phyloP scores from a whole-genome alignment of 2,329 filamentous ascomycete genomes.

The Trichoderma brevicompactum region DNA sequence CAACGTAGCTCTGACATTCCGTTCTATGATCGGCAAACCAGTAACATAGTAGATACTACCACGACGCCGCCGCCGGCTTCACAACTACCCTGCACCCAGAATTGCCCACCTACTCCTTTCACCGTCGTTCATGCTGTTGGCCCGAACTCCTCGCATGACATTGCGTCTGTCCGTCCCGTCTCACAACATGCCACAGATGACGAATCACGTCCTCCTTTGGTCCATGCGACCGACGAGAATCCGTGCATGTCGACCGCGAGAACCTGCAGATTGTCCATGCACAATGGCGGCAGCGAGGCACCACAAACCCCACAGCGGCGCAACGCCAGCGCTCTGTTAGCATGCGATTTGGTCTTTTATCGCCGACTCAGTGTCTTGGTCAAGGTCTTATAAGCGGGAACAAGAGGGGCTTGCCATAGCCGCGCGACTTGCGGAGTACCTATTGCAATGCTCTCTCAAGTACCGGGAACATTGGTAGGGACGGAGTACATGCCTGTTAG shows the following conservation, averaged over 20 bases:
- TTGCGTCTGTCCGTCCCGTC: too few relatives aligned
- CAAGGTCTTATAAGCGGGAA: neutral
- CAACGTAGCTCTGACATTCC: too few relatives aligned
- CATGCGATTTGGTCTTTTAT: neutral
- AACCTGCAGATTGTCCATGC: neutral
- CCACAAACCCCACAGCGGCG: slow-evolving; percentile 9
- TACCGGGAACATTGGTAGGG: neutral
- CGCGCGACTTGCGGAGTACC: neutral
- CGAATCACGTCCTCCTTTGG: neutral
- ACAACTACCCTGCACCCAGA: too few relatives aligned
- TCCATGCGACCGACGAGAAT: neutral
- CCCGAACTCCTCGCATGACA: neutral
- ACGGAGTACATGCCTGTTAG: neutral
- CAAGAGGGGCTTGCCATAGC: neutral
- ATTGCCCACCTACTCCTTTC: neutral
- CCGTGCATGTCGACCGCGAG: neutral
- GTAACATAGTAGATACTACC: too few relatives aligned
- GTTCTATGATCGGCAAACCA: too few relatives aligned
- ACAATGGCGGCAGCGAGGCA: neutral
- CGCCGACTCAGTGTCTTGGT: slow-evolving; percentile 3
- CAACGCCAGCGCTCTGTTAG: slow-evolving; percentile 3
- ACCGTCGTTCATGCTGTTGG: neutral
- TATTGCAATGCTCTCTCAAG: too few relatives aligned
- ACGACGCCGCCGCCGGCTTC: too few relatives aligned
- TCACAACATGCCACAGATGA: too few relatives aligned